A percentile compares a stretch with the other conserved stretches of the same genome.
Evolutionary conservation across 2,329 filamentous ascomycete species (phyloP).

Genomic region (Phyllachora maydis): DNA sequence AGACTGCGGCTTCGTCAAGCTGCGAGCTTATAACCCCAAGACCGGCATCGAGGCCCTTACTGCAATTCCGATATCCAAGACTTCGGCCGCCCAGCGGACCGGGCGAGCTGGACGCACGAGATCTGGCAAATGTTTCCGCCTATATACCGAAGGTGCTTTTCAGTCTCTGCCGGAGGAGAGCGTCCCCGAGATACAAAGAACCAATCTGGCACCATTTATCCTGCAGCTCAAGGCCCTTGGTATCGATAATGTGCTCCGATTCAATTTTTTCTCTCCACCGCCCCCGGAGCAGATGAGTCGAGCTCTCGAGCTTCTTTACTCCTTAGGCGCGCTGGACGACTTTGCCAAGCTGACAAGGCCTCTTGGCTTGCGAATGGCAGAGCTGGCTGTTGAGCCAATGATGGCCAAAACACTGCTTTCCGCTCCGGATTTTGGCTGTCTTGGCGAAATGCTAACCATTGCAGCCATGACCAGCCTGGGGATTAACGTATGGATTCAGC

Average conservation of each 20-base stretch:
- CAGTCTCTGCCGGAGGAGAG: conserved; percentile 47
- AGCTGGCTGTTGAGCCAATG: conserved; percentile 86
- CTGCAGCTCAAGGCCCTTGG: conserved; percentile 88
- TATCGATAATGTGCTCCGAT: conserved; percentile 83
- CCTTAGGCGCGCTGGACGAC: conserved; percentile 67
- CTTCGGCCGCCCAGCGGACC: conserved; percentile 77
- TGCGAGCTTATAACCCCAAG: conserved; percentile 63
- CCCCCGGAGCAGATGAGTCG: conserved; percentile 70
- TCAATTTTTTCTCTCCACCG: conserved; percentile 73
- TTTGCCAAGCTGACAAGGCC: conserved; percentile 82
- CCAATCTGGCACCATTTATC: conserved; percentile 72
- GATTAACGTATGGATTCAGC: conserved; percentile 63
- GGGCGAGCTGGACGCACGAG: conserved; percentile 78
- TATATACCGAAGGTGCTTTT: conserved; percentile 68
- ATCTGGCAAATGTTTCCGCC: conserved; percentile 80
- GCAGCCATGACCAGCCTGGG: conserved; percentile 85
- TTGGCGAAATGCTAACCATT: conserved; percentile 75
- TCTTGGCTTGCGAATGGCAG: conserved; percentile 78
- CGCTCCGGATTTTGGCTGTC: conserved; percentile 52
- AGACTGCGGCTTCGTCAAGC: conserved; percentile 79
- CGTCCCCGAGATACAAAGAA: conserved; percentile 77
- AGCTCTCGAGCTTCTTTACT: conserved; percentile 72
- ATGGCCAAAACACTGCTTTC: conserved; percentile 75
- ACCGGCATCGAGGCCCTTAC: conserved; percentile 81
- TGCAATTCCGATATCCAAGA: conserved; percentile 66